Base-by-base conservation (phyloP, 768 basidiomycete genomes). In the Lactifluus hygrophoroides region DNA sequence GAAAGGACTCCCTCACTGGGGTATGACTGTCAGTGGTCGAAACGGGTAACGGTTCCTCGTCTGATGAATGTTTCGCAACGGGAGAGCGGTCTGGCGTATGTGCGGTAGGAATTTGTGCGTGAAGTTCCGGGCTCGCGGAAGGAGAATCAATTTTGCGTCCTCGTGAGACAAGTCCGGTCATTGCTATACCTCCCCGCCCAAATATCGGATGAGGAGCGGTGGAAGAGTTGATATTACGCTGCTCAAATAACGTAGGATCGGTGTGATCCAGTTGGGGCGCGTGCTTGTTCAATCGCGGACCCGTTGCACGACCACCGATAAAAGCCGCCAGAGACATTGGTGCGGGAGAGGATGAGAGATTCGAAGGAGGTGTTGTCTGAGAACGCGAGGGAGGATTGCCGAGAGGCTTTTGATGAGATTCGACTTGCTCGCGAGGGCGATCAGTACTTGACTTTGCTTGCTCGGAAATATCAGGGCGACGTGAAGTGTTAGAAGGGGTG, bases 281-380 rank as follows among this genome's bases (percentile, higher is more conserved):
- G 65, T 83, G 88, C 57, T 76, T 80, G 62, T 80, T 90, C 43
- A 92, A 76, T 37, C 85, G 77, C 3, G 88, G 88, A 23, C 88
- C 90, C 43, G 81, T 78, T 14, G 84, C 88, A 27, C 76, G 80
- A 7, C 90, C 88, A 37, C 90, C 90, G 64, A 91, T 91, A 68
- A 91, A 89, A 2, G 85, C 79, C 0, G 90, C 89, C 27, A 91
- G 77, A 2, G 90, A 92, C 9, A 86, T 82, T 11, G 82, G 74
- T 42, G 79, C 74, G 3, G 76, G 60, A 51, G 51, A 30, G 17
- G 63, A 44, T 49, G 35, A 42, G n/a, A n/a, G n/a, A n/a, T n/a
- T n/a, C n/a, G n/a, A n/a, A 19, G 58, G 52, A 21, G 56, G 17
- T 25, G 50, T 50, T n/a, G 23, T 47, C 35, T 47, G 38, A 21